Percentiles rank a stretch among this genome's conserved stretches.
Evolutionary conservation across 2,329 filamentous ascomycete genomes (phyloP).

Genomic region (Fusarium veterinarium): DNA sequence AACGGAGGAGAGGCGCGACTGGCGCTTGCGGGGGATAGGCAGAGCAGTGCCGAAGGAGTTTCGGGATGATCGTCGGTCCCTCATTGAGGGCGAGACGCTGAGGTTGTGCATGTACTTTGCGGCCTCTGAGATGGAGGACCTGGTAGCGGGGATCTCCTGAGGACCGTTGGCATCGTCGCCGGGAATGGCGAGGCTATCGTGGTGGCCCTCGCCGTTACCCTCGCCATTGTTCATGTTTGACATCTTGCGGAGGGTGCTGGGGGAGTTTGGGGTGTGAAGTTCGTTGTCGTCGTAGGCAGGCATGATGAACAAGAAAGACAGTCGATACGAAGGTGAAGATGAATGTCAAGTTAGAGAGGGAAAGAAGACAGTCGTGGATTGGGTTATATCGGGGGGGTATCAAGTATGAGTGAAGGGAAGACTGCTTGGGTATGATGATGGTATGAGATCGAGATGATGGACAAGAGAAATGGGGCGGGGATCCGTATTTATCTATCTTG

Average conservation of each 20-base stretch:
- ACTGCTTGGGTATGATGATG: constrained; percentile 20
- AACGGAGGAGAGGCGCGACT: constrained; percentile 74
- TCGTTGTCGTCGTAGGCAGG: constrained; percentile 69
- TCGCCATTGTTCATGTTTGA: constrained; percentile 22
- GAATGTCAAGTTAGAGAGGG: constrained; percentile 22
- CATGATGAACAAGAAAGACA: constrained; percentile 57
- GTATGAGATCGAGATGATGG: constrained; percentile 16
- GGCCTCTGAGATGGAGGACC: constrained; percentile 75
- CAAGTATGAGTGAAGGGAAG: constrained; percentile 31
- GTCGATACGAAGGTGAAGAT: neutral
- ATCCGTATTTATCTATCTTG: constrained; percentile 38
- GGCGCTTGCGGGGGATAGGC: constrained; percentile 77
- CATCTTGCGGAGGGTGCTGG: constrained; percentile 35
- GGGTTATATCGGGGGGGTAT: constrained; percentile 28
- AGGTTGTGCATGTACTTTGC: constrained; percentile 79
- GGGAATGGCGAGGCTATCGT: constrained; percentile 45
- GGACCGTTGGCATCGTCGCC: constrained; percentile 61
- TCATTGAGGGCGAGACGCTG: constrained; percentile 74
- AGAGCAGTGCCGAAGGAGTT: constrained; percentile 81
- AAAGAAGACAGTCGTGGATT: constrained; percentile 10
- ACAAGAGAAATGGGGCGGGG: constrained; percentile 21
- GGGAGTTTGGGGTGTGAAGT: constrained; percentile 47
- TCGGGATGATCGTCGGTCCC: constrained; percentile 74
- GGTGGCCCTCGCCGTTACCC: constrained; percentile 26
- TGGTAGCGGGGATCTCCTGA: constrained; percentile 76